Conservation (phyloP, 2,329 filamentous ascomycete species). For the Colletotrichum sp. region DNA sequence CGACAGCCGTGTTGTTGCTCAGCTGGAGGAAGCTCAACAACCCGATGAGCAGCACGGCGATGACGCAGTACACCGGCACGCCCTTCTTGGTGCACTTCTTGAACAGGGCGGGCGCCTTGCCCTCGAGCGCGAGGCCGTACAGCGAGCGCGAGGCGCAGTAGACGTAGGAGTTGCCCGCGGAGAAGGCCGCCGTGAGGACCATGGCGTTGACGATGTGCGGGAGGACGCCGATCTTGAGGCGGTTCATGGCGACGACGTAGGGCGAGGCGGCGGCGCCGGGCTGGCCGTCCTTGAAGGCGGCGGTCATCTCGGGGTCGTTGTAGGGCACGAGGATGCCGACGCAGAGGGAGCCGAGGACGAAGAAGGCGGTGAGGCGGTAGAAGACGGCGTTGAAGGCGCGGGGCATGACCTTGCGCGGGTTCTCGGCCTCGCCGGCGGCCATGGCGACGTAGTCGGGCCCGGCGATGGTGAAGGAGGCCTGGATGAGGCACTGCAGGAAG, state of each 20-base stretch:
- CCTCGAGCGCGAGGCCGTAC: conserved; percentile 72
- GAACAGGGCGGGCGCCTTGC: conserved; percentile 67
- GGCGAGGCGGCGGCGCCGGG: conserved; percentile 74
- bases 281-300: conserved; percentile 61
- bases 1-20: conserved; percentile 66
- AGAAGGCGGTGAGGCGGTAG: conserved; percentile 77
- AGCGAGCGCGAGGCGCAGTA: conserved; percentile 74
- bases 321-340: conserved; percentile 76
- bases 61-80: conserved; percentile 77
- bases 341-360: conserved; percentile 74
- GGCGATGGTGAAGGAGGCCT: conserved; percentile 68
- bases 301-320: conserved; percentile 65
- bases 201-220: conserved; percentile 78
- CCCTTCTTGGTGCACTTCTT: conserved; percentile 66
- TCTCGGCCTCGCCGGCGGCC: conserved; percentile 72
- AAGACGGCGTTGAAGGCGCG: conserved; percentile 81
- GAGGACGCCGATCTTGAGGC: conserved; percentile 65
- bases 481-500: conserved; percentile 77
- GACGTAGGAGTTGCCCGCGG: conserved; percentile 68
- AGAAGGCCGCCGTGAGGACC: conserved; percentile 70
- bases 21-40: conserved; percentile 78
- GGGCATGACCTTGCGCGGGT: conserved; percentile 72
- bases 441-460: conserved; percentile 58
- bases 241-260: conserved; percentile 72
- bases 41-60: conserved; percentile 68